Evolutionary conservation across 345 rosid species (phyloP), one percentile per base, ranked within the genome.

Genomic region (Cardamine occulta): DNA sequence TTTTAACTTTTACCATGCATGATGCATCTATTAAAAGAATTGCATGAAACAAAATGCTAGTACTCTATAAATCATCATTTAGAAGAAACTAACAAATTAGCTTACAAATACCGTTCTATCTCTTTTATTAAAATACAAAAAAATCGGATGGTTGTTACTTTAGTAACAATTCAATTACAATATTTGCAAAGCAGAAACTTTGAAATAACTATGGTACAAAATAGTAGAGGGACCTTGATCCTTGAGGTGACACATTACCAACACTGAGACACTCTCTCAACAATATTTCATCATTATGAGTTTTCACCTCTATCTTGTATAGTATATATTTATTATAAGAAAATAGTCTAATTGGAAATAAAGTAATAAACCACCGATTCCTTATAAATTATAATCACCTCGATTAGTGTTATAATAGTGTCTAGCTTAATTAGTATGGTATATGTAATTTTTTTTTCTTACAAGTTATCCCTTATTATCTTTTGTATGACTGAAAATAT

Each of bases 171-270:
- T 31, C 23, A 47, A 45, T 14, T 61, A 63, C 70, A 69, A 63
- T 18, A 63, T 29, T 44, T 54, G 32, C 65, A 48, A 63, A 29
- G 5, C 70, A 71, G 67, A 77, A 64, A 64, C 48, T 48, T 56
- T 56, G 55, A 64, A 77, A 64, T 57, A 65, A 64, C 62, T 56
- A 71, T 28, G 53, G 39, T 71, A 64, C 76, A 77, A 77, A 77
- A 71, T n/a, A 71, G 62, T 48, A 42, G 68, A 70, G 75, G 65
- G 80, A 63, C 73, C 62, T 77, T 57, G 76, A 71, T 72, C 54
- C 5, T 59, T 77, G 80, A 77, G 37, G 76, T 77, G 80, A 77
- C 80, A 77, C 18, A 68, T 73, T 73, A 67, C 81, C 78, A 66
- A 78, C 70, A 72, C 39, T 65, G 31, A 60, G 73, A 78, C 73